These are phyloP conservation scores for Debaryomyces hansenii DNA, from an alignment of 805 yeast species.

Conservation along the genomic window DNA sequence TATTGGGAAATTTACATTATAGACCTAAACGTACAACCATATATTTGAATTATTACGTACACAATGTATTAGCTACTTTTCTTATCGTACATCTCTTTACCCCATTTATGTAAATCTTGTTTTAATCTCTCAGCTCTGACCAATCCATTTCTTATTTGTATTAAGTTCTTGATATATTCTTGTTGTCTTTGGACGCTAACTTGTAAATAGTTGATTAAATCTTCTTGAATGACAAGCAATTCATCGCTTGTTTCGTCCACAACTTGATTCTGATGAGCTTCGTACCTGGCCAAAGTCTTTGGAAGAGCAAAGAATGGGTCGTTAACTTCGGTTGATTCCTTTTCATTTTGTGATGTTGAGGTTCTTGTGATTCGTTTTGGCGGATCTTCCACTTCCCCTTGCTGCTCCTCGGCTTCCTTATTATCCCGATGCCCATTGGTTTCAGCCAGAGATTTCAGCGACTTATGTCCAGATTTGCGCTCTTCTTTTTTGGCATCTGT, in stretches of 20 bases:
- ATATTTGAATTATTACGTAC: background rate
- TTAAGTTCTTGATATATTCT: conserved; percentile 80
- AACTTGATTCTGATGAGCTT: conserved; percentile 23
- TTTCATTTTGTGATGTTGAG: conserved; percentile 10
- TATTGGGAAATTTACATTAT: too few species aligned
- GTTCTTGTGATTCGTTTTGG: conserved; percentile 7
- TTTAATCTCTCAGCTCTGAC: conserved; percentile 77
- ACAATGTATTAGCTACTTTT: conserved; percentile 5
- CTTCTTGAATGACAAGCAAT: conserved; percentile 61
- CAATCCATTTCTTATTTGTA: conserved; percentile 71
- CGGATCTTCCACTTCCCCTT: conserved; percentile 11
- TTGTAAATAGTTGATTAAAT: conserved; percentile 41
- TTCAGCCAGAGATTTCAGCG: background rate
- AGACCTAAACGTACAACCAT: too few species aligned
- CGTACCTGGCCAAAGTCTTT: conserved; percentile 32
- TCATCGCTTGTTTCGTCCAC: conserved; percentile 23
- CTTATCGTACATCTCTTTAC: conserved; percentile 71
- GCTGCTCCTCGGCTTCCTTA: background rate
- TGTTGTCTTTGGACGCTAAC: conserved; percentile 54
- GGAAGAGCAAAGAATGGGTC: conserved; percentile 62
- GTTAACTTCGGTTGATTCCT: conserved; percentile 22
- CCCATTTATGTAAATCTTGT: conserved; percentile 74
- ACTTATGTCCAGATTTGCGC: conserved; percentile 6
- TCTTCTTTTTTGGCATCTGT: conserved; percentile 8
- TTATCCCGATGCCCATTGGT: conserved; percentile 5